Evolutionary conservation across 495 filamentous ascomycete genomes (phyloP).

Genomic region (Xanthoparmelia taractica): DNA sequence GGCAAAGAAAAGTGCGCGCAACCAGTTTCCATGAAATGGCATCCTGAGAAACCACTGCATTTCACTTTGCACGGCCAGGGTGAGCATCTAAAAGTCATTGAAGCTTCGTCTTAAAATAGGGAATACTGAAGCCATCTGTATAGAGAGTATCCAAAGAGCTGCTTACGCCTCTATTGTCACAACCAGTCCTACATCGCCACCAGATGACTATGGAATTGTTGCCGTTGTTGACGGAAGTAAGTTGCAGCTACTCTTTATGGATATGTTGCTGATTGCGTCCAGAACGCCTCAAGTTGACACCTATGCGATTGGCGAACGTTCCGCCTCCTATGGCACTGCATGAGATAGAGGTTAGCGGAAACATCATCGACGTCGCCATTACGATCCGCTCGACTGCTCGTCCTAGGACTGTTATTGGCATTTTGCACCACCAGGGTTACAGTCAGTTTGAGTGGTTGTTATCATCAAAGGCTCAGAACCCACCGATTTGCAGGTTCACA

Average conservation of each 20-base stretch:
- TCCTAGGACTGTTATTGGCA: slow-evolving; percentile 43
- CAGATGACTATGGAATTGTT: slow-evolving; percentile 71
- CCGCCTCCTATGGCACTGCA: slow-evolving; percentile 88
- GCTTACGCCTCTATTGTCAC: slow-evolving; percentile 65
- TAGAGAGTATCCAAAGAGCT: slow-evolving; percentile 45
- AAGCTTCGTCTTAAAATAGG: not conserved
- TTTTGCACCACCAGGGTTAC: slow-evolving; percentile 57
- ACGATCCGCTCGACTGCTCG: slow-evolving; percentile 38
- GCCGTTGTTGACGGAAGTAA: slow-evolving; percentile 81
- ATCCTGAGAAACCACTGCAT: slow-evolving; percentile 71
- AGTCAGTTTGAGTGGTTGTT: slow-evolving; percentile 58
- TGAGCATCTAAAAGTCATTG: slow-evolving; percentile 23
- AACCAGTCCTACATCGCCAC: slow-evolving; percentile 58
- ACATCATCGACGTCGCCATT: slow-evolving; percentile 67
- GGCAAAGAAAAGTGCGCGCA: slow-evolving; percentile 21
- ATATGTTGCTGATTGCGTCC: slow-evolving; percentile 19
- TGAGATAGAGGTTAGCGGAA: slow-evolving; percentile 56
- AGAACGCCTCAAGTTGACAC: slow-evolving; percentile 72
- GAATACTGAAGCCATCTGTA: slow-evolving; percentile 15
- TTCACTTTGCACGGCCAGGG: slow-evolving; percentile 46
- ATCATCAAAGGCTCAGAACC: slow-evolving; percentile 17
- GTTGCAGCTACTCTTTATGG: slow-evolving; percentile 22
- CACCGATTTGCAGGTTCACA: slow-evolving; percentile 12
- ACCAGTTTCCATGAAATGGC: slow-evolving; percentile 56
- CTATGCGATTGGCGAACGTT: slow-evolving; percentile 71